Evolutionary conservation across 202 grass and related monocot species (phyloP).

Genomic region (Hordeum pubiflorum): DNA sequence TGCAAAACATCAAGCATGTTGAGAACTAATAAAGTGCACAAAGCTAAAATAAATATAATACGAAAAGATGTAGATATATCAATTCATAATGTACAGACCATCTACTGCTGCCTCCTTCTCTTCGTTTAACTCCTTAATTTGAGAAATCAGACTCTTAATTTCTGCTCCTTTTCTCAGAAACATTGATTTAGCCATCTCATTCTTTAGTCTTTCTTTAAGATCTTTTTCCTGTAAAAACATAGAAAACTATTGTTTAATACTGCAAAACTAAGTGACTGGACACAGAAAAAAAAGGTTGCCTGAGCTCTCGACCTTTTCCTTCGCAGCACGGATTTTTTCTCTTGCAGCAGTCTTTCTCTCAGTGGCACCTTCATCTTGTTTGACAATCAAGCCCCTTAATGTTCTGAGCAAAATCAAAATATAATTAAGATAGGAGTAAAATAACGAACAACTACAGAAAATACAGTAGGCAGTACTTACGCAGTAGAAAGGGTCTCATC

Average conservation of each 20-base stretch:
- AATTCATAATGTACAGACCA: constrained; percentile 26
- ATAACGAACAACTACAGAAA: neutral
- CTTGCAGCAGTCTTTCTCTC: constrained; percentile 17
- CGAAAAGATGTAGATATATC: neutral
- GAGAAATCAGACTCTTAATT: constrained; percentile 39
- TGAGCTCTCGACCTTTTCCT: constrained; percentile 29
- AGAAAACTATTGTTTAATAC: constrained; percentile 3
- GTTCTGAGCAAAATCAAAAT: constrained; percentile 20
- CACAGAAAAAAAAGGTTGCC: neutral
- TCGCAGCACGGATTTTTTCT: constrained; percentile 35
- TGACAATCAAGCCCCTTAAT: constrained; percentile 36
- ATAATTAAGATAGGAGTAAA: constrained; percentile 12
- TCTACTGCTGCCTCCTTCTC: constrained; percentile 45
- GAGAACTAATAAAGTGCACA: constrained; percentile 19
- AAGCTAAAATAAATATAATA: constrained; percentile 5
- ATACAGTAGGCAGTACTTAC: constrained; percentile 40
- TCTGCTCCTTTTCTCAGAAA: constrained; percentile 27
- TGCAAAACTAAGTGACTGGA: neutral
- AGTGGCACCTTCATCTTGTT: constrained; percentile 15
- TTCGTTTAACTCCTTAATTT: constrained; percentile 53
- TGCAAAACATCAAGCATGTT: neutral
- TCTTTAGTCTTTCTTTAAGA: constrained; percentile 55
- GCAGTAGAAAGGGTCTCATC: constrained; percentile 57
- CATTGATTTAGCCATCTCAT: constrained; percentile 30
- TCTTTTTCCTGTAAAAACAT: constrained; percentile 50